These are phyloP conservation scores for Saccharum spontaneum DNA, from an alignment of 176 grass and related monocot species.

Conservation along the genomic window DNA sequence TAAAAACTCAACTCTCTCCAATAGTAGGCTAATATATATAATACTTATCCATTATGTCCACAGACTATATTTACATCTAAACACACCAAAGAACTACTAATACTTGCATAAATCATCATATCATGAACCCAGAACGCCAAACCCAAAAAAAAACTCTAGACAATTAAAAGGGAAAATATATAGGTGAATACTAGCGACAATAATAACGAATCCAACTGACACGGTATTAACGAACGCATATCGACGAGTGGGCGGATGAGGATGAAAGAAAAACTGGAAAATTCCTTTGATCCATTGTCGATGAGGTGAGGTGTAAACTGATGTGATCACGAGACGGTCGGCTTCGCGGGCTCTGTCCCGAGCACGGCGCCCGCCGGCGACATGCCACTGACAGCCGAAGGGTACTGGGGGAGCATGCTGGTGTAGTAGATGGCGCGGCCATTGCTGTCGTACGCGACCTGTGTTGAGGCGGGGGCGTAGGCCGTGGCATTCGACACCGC, in stretches of 20 bases:
- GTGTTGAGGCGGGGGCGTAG: conserved; percentile 30
- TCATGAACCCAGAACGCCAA: conserved; percentile 27
- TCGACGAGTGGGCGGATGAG: conserved; percentile 16
- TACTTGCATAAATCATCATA: conserved; percentile 28
- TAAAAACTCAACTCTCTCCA: conserved; percentile 38
- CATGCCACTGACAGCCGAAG: conserved; percentile 48
- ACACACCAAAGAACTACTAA: conserved; percentile 52
- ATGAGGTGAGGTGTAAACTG: neutral
- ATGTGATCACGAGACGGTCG: conserved; percentile 61
- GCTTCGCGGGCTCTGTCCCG: conserved; percentile 53
- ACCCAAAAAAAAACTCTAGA: conserved; percentile 34
- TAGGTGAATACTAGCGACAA: conserved; percentile 43
- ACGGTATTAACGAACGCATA: conserved; percentile 49
- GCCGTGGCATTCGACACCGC: conserved; percentile 25
- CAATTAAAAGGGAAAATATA: neutral
- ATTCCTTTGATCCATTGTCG: conserved; percentile 47
- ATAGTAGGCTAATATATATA: conserved; percentile 51
- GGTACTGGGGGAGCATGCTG: conserved; percentile 60
- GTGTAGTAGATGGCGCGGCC: conserved; percentile 89
- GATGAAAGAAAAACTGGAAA: conserved; percentile 41
- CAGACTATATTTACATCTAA: conserved; percentile 58
- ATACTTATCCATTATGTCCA: conserved; percentile 58
- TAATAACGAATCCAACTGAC: conserved; percentile 53
- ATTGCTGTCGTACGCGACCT: conserved; percentile 71
- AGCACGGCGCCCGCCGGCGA: conserved; percentile 16